Conservation (phyloP, 805 yeast genomes). For the Geotrichum ghanense region DNA sequence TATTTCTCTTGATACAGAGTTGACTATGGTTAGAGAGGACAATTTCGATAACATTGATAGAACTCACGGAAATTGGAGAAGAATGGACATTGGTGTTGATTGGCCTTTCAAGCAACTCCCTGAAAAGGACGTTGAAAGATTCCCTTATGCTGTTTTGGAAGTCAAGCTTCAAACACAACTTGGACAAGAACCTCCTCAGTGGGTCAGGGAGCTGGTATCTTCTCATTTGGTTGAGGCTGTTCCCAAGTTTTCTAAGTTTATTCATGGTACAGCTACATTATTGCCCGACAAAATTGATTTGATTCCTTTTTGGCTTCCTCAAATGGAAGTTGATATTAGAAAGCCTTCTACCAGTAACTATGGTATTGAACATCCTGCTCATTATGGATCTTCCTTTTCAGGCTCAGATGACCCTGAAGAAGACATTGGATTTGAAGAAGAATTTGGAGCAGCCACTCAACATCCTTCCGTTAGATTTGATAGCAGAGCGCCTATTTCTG, state of each 20-base stretch:
- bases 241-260: conserved; percentile 94
- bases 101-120: conserved; percentile 86
- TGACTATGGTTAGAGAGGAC: conserved; percentile 96
- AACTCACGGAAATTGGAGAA: conserved; percentile 91
- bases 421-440: conserved; percentile 25
- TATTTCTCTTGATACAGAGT: conserved; percentile 93
- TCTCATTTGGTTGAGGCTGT: conserved; percentile 96
- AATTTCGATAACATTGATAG: conserved; percentile 88
- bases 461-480: conserved; percentile 13
- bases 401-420: conserved; percentile 25
- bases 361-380: conserved; percentile 47
- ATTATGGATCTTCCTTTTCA: conserved; percentile 14
- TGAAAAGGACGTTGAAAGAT: conserved; percentile 76
- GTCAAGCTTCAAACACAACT: conserved; percentile 94
- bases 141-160: conserved; percentile 96
- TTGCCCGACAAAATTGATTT: conserved; percentile 72
- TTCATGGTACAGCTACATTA: conserved; percentile 92
- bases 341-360: conserved; percentile 62
- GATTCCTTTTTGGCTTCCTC: conserved; percentile 96
- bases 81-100: conserved; percentile 97
- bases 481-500: conserved; percentile 11
- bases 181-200: conserved; percentile 97
- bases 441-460: conserved; percentile 10
- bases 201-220: conserved; percentile 89
- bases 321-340: conserved; percentile 90